Conservation (phyloP, 164 flowering plant species). For the Aristolochia fimbriata region DNA sequence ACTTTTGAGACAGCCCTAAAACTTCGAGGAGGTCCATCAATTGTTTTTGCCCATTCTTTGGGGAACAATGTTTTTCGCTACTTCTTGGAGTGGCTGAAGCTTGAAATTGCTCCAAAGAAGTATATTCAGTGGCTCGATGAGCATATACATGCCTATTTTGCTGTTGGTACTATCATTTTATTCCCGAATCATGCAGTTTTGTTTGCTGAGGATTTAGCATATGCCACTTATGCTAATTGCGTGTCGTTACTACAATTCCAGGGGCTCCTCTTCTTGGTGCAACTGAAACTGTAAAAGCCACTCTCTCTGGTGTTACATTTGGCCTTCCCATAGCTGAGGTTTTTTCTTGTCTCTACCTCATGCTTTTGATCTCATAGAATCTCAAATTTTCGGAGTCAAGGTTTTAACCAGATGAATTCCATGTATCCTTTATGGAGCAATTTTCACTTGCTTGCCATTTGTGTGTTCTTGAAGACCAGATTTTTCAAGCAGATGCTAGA, state of each 20-base stretch:
- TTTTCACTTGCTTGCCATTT: no score
- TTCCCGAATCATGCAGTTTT: constrained; percentile 4
- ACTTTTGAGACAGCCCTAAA: constrained; percentile 93
- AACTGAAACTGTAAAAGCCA: constrained; percentile 54
- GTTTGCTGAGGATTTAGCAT: constrained; percentile 2
- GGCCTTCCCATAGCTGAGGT: constrained; percentile 98
- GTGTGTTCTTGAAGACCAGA: no score
- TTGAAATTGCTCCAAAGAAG: constrained; percentile 89
- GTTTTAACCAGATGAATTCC: no score
- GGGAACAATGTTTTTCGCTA: constrained; percentile 94
- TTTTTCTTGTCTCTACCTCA: not conserved
- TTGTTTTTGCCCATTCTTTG: constrained; percentile 96
- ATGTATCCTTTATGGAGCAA: no score
- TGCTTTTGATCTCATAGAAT: not conserved
- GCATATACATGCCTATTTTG: constrained; percentile 96
- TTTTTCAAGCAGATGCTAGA: no score
- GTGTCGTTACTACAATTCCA: constrained; percentile 19
- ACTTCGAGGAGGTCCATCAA: constrained; percentile 93
- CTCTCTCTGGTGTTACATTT: constrained; percentile 70
- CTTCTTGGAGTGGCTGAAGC: constrained; percentile 95
- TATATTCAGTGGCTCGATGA: constrained; percentile 84
- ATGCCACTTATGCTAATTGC: constrained; percentile 3
- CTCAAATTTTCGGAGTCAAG: no score
- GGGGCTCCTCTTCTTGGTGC: constrained; percentile 96
- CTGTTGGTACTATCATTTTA: constrained; percentile 62